Conservation (phyloP, 306 rosid species). For the Sicyos edulis region DNA sequence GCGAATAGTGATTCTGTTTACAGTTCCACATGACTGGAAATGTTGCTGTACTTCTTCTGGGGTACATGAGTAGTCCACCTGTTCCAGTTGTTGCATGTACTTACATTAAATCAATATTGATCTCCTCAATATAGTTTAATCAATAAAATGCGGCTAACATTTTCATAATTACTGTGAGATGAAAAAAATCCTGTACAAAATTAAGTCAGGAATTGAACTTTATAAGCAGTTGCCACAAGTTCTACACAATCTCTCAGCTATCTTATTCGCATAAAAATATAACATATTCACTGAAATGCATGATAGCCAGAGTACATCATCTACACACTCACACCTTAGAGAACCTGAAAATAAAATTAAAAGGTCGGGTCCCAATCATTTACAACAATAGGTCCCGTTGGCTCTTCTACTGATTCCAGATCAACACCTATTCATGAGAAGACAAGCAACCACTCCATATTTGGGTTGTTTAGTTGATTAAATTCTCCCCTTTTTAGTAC, state of each 20-base stretch:
- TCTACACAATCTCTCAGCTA: neutral
- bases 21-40: conserved; percentile 77
- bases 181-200: neutral
- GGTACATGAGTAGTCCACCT: conserved; percentile 77
- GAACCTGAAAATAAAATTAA: neutral
- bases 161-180: neutral
- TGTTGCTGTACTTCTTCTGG: conserved; percentile 93
- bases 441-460: neutral
- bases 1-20: conserved; percentile 74
- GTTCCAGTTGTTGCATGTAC: conserved; percentile 19
- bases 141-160: neutral
- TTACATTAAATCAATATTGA: neutral
- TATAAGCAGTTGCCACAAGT: conserved; percentile 2
- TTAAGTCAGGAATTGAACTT: neutral
- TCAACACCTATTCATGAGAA: neutral
- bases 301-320: neutral
- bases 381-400: neutral
- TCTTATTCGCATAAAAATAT: neutral
- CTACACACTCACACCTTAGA: neutral
- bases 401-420: neutral
- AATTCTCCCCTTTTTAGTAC: neutral
- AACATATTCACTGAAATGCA: neutral
- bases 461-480: too few relatives aligned
- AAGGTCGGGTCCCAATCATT: neutral
- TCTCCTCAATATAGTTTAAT: neutral